These are phyloP conservation scores for Globisporangium cystogenes DNA, from an alignment of 352 stramenopile genomes.

Conservation along the genomic window DNA sequence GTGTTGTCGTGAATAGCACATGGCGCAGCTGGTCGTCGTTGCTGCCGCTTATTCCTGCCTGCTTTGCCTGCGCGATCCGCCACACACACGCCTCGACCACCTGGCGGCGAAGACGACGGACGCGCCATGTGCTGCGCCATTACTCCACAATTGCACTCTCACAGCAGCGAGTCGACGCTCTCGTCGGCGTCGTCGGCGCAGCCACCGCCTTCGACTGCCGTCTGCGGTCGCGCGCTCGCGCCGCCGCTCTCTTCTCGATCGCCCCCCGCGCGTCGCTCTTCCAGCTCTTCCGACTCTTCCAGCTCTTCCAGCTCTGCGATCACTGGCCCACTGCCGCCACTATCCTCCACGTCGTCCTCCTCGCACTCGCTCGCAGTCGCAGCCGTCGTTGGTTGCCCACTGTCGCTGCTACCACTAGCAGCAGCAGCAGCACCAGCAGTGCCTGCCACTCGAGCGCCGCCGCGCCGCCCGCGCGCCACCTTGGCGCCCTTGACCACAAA, in stretches of 20 bases:
- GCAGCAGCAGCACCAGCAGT: neutral
- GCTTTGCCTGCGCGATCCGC: no score
- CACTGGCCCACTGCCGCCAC: no score
- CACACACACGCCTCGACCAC: no score
- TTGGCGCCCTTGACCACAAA: constrained; percentile 65
- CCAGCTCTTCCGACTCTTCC: neutral
- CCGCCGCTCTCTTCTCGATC: neutral
- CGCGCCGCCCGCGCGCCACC: constrained; percentile 22
- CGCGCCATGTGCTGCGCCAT: no score
- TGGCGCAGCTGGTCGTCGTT: no score
- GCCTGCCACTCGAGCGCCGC: neutral
- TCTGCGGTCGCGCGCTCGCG: neutral
- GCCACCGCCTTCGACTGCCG: neutral
- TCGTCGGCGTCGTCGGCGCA: neutral
- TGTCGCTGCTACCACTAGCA: neutral
- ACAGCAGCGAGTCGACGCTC: constrained; percentile 1
- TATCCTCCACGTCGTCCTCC: neutral
- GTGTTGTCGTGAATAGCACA: no score
- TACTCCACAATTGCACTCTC: no score
- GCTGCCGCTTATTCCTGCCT: no score
- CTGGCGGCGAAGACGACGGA: no score
- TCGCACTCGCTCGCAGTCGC: neutral
- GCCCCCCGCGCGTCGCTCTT: neutral
- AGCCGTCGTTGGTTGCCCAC: neutral
- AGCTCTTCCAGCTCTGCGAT: neutral